Conservation (phyloP, 2,329 filamentous ascomycete genomes). For the Talaromyces sp. region DNA sequence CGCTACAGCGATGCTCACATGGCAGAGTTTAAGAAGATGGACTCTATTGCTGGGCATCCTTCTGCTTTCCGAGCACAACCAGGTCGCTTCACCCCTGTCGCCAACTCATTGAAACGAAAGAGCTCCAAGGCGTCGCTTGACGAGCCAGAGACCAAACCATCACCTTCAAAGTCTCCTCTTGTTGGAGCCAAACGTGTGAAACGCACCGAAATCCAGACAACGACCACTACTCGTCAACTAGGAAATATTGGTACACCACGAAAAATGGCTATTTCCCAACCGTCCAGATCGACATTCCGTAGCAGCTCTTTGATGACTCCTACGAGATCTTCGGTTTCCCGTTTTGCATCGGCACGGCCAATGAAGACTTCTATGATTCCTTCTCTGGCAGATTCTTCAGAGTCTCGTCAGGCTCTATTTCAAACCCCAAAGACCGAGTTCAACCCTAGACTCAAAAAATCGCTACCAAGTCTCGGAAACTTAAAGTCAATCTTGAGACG, state of each 20-base stretch:
- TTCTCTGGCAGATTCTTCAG: slow-evolving; percentile 51
- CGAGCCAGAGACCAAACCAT: slow-evolving; percentile 51
- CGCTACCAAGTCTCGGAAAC: slow-evolving; percentile 51
- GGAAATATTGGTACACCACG: slow-evolving; percentile 20
- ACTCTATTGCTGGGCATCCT: slow-evolving; percentile 83
- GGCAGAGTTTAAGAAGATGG: slow-evolving; percentile 94
- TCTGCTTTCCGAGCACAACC: slow-evolving; percentile 63
- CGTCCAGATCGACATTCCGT: slow-evolving; percentile 36
- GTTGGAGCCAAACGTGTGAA: slow-evolving; percentile 67
- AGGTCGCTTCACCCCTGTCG: slow-evolving; percentile 40
- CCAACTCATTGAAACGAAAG: slow-evolving; percentile 49
- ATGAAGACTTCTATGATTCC: slow-evolving; percentile 54
- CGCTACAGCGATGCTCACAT: slow-evolving; percentile 84
- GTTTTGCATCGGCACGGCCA: slow-evolving; percentile 55
- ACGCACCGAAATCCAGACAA: slow-evolving; percentile 64
- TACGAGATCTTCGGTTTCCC: slow-evolving; percentile 70
- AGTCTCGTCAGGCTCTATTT: slow-evolving; percentile 49
- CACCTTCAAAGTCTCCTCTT: slow-evolving; percentile 32
- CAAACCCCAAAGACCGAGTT: slow-evolving; percentile 47
- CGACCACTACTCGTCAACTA: slow-evolving; percentile 55
- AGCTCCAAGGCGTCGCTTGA: slow-evolving; percentile 64
- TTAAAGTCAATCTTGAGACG: slow-evolving; percentile 64
- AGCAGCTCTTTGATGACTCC: slow-evolving; percentile 67
- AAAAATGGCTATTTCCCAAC: slow-evolving; percentile 25
- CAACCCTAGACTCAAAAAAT: slow-evolving; percentile 42